Evolutionary conservation across 2,329 filamentous ascomycete species (phyloP), one percentile per base, ranked within the genome.

Genomic region (Colletotrichum spinosum): DNA sequence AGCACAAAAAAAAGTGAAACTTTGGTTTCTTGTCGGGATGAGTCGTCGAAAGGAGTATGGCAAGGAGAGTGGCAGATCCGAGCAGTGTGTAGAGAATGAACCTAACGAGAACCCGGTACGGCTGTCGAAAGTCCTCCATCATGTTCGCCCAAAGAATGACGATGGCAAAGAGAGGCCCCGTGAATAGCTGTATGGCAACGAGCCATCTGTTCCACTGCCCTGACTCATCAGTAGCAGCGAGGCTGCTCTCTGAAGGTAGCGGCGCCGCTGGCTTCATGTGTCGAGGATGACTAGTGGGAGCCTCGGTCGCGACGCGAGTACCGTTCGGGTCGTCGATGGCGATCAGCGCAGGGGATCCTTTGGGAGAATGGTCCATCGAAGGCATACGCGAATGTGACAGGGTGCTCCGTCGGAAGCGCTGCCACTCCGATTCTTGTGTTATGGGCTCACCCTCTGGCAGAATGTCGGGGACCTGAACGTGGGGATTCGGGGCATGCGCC

Each of bases 171-270:
- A 96, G 77, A 0, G 96, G 96, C 0, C 94, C 93, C 0, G 91
- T 92, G 74, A 97, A 94, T 53, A 96, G 84, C 72, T 99, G 97
- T 9, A 96, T 77, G 11, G 90, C 87, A 11, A 97, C 86, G 4
- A 99, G 87, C 95, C 96, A 99, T 56, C 94, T 88, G 72, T 94
- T 97, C 94, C 96, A 98, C 37, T 89, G 84, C 59, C 85, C 83
- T 2, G 78, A 75, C 57, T 67, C 72, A 12, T 69, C 55, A 2
- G 71, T 72, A 6, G 74, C 69, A 17, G 66, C 68, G 44, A 66
- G 37, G 42, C 67, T 65, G 35, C 58, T 66, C 15, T 68, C 67
- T 5, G 67, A 68, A 8, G 65, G 54, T 17, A 68, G 10, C 6
- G 38, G 42, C 33, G 50, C 44, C 15, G 49, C 49, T 15, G 55